Evolutionary conservation across 1,284 basidiomycete species (phyloP), one percentile per base, ranked within the genome.

Genomic region (Cerioporus squamosus): DNA sequence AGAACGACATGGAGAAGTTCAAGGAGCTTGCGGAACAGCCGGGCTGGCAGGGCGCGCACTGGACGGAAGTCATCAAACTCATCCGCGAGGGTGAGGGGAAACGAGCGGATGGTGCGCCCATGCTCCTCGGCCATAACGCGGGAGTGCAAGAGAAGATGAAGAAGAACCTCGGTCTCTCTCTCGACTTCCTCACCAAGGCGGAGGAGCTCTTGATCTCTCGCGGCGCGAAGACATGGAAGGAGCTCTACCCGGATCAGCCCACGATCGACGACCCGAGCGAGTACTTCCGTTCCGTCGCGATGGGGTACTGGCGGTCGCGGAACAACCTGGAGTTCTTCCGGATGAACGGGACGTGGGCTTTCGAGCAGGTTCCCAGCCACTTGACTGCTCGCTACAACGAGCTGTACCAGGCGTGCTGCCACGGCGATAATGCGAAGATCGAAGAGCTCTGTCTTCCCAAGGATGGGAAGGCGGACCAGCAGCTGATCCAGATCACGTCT

Each of bases 361-460:
- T 12, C 9, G 29, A 46, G 1, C 33, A 40, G 2, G 47, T 57
- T 7, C 60, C 60, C 2, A 22, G 45, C 7, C 73, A 76, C 51
- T 60, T 75, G 42, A 66, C 67, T 18, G 47, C 68, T 10, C 60
- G 64, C 9, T 84, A 84, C 63, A 78, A 83, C 53, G 78, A 83
- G 57, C 74, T 85, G 0, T 85, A 75, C 61, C 80, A 84, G 62
- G 84, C 83, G 2, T 82, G 80, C 62, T 80, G 75, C 66, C 64
- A 63, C 0, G 84, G 84, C 0, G 75, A 85, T 61, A 79, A 81
- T 51, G 76, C 72, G 18, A 79, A 74, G 58, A 75, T 86, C 26
- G 72, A 81, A 64, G 67, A 75, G 29, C 68, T 85, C 8, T 86
- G 84, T 65, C 70, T 84, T 14, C 80, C 82, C 6, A 73, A 75